Percentiles rank a stretch among this genome's conserved stretches.
These are phyloP conservation scores for Tulasnella sp. DNA, from an alignment of 768 basidiomycete species.

Conservation along the genomic window DNA sequence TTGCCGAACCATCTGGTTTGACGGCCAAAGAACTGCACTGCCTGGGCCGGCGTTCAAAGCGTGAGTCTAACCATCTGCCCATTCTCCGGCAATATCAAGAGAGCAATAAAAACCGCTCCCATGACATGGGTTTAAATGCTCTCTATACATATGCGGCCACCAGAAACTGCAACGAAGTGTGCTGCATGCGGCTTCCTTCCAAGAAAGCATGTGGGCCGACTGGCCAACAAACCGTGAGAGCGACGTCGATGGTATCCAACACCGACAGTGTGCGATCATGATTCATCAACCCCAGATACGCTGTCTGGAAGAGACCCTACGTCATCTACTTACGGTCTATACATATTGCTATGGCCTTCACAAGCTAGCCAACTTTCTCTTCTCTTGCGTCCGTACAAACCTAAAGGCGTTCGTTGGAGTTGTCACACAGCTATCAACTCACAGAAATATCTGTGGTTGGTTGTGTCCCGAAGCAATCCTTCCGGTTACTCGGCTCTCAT, in stretches of 20 bases:
- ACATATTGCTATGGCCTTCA: neutral
- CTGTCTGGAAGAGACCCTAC: neutral
- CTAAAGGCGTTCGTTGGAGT: neutral
- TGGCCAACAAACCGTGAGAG: neutral
- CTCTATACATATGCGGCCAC: too few species aligned
- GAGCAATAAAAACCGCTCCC: too few species aligned
- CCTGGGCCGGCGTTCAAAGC: too few species aligned
- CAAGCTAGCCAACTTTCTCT: neutral
- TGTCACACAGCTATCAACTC: neutral
- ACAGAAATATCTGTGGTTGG: neutral
- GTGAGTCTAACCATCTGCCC: too few species aligned
- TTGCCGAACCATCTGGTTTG: too few species aligned
- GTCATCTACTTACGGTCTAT: neutral
- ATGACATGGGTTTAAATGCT: too few species aligned
- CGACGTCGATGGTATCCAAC: neutral
- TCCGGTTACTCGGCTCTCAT: neutral
- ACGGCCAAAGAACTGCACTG: too few species aligned
- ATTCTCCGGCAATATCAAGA: too few species aligned
- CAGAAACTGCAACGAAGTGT: too few species aligned
- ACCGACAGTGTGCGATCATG: neutral
- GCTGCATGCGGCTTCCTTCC: neutral
- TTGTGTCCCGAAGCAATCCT: neutral
- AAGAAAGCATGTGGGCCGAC: neutral
- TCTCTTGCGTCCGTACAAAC: too few species aligned
- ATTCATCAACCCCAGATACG: neutral